phyloP scores from a whole-genome alignment of 1,284 basidiomycete species.

The Melanopsichium pennsylvanicum region DNA sequence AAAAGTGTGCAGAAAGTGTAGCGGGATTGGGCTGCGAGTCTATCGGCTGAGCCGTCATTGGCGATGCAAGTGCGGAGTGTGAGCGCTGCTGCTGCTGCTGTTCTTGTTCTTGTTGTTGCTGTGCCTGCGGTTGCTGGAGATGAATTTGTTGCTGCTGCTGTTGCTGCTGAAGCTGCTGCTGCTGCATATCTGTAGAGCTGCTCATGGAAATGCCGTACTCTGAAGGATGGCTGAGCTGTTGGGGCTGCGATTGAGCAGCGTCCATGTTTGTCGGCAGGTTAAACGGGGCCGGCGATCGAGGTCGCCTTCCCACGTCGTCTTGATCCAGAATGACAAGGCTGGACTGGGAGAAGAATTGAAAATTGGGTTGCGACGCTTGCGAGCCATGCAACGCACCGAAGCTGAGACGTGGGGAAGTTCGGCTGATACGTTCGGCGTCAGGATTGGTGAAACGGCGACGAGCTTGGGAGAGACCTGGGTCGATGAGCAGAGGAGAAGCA shows the following conservation, averaged over 20 bases:
- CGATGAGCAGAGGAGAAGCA: slow-evolving; percentile 15
- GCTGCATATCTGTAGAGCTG: slow-evolving; percentile 19
- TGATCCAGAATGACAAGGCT: slow-evolving; percentile 11
- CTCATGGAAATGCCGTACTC: slow-evolving; percentile 9
- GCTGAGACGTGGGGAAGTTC: slow-evolving; percentile 22
- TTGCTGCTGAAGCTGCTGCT: slow-evolving; percentile 26
- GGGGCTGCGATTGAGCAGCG: slow-evolving; percentile 10
- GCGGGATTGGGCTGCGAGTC: background rate
- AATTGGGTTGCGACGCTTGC: slow-evolving; percentile 8
- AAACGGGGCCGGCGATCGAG: slow-evolving; percentile 31
- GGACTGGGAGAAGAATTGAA: slow-evolving; percentile 5
- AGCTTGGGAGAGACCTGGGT: slow-evolving; percentile 12
- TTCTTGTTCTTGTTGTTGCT: slow-evolving; percentile 24
- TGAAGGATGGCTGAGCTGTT: slow-evolving; percentile 21
- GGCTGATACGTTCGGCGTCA: slow-evolving; percentile 8
- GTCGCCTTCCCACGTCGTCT: slow-evolving; percentile 20
- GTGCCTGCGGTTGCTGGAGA: slow-evolving; percentile 15
- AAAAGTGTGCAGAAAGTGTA: slow-evolving; percentile 3
- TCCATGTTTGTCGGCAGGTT: slow-evolving; percentile 22
- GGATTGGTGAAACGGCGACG: slow-evolving; percentile 38
- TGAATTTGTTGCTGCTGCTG: slow-evolving; percentile 20
- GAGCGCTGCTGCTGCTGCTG: slow-evolving; percentile 19
- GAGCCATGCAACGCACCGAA: slow-evolving; percentile 25
- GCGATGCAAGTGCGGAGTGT: slow-evolving; percentile 13
- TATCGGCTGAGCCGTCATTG: slow-evolving; percentile 12